Base-by-base conservation (phyloP, 257 asterid species). In the Salvia splendens region DNA sequence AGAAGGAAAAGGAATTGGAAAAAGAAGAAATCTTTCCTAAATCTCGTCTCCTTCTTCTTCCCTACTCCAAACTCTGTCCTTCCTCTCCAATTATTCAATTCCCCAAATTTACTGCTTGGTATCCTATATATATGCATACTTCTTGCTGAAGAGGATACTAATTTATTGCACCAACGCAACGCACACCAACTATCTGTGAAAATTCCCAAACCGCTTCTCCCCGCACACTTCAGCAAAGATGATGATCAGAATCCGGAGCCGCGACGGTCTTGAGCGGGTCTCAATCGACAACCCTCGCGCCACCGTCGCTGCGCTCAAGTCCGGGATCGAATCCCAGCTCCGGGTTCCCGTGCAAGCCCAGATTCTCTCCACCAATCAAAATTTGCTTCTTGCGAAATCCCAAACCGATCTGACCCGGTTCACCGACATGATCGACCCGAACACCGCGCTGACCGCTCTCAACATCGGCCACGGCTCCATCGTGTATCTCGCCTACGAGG, bases 241-340 rank as follows among this genome's bases (percentile, higher is more conserved):
- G 99, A 88, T 94, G 96, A 89, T 94, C 81, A 81, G 99, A 84
- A 78, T 94, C 76, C 95, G 99, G 60, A 94, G 99, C 82, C 86
- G 99, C 71, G 99, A 94, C 70, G 99, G 99, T 17, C 64, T 94
- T 56, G 99, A 94, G 80, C 84, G 99, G 66, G 83, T 94, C 69
- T 84, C 85, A n/a, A 77, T 94, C 75, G 91, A 77, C n/a, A 76
- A 80, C 64, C 87, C 95, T 1, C 76, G 41, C 45, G 79, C 95
- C 67, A 93, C 97, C 36, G 82, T 91, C 58, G 84, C 74, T 10
- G 64, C 82, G 8, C 90, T 94, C 80, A 87, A 87, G 70, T 72
- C 89, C 24, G 86, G 65, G 67, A 87, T 94, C 70, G 88, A 88
- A 38, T 68, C 95, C 56, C 95, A 87, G 61, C 95, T 94, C 67